These are phyloP conservation scores for Chlorella ohadii DNA, from an alignment of 139 green algal species.

Conservation along the genomic window DNA sequence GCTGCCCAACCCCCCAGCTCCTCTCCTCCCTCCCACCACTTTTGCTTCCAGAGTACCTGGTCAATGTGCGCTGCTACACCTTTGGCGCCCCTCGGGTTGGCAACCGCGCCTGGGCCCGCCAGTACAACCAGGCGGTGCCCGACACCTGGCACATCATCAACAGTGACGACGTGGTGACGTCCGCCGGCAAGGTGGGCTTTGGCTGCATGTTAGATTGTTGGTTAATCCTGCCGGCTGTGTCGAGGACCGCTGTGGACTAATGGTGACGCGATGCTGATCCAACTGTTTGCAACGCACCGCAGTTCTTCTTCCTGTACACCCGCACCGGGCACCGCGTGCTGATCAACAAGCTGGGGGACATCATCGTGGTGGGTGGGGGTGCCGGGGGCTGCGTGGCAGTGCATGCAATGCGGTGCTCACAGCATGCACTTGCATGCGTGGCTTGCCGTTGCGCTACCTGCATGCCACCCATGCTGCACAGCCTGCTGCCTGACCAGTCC, in stretches of 20 bases:
- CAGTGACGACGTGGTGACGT: conserved; percentile 49
- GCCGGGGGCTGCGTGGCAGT: background rate
- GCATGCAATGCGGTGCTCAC: no score
- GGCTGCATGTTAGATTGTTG: no score
- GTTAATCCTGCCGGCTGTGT: no score
- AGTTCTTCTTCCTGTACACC: conserved; percentile 53
- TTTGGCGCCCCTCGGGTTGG: conserved; percentile 68
- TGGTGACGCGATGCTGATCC: no score
- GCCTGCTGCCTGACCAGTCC: no score
- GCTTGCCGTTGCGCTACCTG: no score
- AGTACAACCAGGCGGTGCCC: conserved; percentile 53
- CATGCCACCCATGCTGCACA: no score
- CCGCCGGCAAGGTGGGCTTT: conserved; percentile 32
- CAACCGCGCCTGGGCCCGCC: conserved; percentile 66
- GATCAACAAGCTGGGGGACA: conserved; percentile 55
- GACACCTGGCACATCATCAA: conserved; percentile 79
- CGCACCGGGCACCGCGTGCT: conserved; percentile 53
- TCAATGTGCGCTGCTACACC: conserved; percentile 49
- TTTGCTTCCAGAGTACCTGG: background rate
- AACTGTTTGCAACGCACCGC: no score
- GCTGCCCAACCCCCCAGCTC: no score
- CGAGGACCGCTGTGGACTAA: no score
- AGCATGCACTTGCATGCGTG: no score
- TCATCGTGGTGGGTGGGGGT: conserved; percentile 36
- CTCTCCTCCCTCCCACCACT: background rate